phyloP scores from a whole-genome alignment of 306 rosid species.

The Chamaecrista fasciculata region DNA sequence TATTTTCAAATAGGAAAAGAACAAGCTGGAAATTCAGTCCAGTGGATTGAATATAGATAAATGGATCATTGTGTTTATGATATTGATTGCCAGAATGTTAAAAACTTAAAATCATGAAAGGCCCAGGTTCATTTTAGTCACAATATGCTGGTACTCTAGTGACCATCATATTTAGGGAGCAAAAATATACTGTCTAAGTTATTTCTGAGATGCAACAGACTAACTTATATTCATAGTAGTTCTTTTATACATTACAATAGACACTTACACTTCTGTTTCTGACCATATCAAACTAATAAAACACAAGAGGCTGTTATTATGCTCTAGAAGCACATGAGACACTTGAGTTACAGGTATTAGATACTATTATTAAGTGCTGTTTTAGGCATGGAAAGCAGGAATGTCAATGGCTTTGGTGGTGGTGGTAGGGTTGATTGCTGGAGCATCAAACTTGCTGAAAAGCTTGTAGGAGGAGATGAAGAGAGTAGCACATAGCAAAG shows the following conservation, averaged over 20 bases:
- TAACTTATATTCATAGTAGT: not conserved
- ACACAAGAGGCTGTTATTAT: not conserved
- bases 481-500: conserved; percentile 60
- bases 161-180: not conserved
- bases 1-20: not conserved
- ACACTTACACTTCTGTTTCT: not conserved
- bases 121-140: not conserved
- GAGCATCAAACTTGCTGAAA: conserved; percentile 66
- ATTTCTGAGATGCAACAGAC: not conserved
- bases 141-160: not conserved
- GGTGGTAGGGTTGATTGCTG: conserved; percentile 26
- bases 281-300: not conserved
- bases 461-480: conserved; percentile 79
- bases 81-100: not conserved
- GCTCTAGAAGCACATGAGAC: not conserved
- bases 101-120: not conserved
- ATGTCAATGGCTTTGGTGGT: conserved; percentile 31
- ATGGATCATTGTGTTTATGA: conserved; percentile 4
- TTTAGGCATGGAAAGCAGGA: conserved; percentile 47
- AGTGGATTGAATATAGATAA: not conserved
- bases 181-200: not conserved
- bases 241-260: not conserved
- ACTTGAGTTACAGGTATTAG: not conserved
- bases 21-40: not conserved
- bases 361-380: not conserved